Conservation (phyloP, 2,329 filamentous ascomycete genomes). For the Harringtonia aguacate region DNA sequence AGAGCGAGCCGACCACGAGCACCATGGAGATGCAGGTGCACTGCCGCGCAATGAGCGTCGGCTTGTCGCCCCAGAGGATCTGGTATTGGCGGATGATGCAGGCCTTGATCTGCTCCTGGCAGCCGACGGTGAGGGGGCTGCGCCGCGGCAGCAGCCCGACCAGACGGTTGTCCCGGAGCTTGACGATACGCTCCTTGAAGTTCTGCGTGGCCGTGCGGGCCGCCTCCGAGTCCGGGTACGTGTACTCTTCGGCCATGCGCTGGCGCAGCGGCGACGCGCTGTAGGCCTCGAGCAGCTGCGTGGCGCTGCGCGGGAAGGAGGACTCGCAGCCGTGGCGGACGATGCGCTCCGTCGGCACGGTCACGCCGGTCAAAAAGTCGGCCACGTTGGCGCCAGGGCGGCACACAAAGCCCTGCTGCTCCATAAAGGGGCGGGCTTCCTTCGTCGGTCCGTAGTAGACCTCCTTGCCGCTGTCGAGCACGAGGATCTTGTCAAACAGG, state of each 20-base stretch:
- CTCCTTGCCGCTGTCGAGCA: conserved; percentile 57
- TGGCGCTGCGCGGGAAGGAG: conserved; percentile 48
- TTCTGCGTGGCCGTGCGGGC: conserved; percentile 37
- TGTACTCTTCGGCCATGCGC: conserved; percentile 43
- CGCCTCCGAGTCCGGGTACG: conserved; percentile 39
- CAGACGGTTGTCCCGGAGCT: conserved; percentile 45
- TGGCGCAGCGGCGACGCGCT: conserved; percentile 43
- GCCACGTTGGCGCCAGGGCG: conserved; percentile 52
- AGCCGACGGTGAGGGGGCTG: conserved; percentile 42
- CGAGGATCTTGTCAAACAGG: conserved; percentile 64
- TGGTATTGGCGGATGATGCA: conserved; percentile 66
- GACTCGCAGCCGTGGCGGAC: conserved; percentile 56
- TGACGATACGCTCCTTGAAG: conserved; percentile 32
- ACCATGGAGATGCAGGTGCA: conserved; percentile 65
- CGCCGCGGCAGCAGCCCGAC: conserved; percentile 49
- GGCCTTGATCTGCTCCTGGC: conserved; percentile 57
- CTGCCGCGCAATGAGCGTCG: conserved; percentile 65
- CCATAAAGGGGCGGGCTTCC: conserved; percentile 55
- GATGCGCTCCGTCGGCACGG: conserved; percentile 62
- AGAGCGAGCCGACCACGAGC: conserved; percentile 69
- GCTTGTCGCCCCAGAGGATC: conserved; percentile 65
- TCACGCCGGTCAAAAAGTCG: conserved; percentile 70
- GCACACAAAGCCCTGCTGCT: conserved; percentile 54
- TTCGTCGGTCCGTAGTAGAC: conserved; percentile 53
- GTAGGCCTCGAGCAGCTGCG: conserved; percentile 47